Percentiles rank a stretch among this genome's conserved stretches.
Conservation (phyloP, 495 filamentous ascomycete genomes). For the Penicillium desertorum region DNA sequence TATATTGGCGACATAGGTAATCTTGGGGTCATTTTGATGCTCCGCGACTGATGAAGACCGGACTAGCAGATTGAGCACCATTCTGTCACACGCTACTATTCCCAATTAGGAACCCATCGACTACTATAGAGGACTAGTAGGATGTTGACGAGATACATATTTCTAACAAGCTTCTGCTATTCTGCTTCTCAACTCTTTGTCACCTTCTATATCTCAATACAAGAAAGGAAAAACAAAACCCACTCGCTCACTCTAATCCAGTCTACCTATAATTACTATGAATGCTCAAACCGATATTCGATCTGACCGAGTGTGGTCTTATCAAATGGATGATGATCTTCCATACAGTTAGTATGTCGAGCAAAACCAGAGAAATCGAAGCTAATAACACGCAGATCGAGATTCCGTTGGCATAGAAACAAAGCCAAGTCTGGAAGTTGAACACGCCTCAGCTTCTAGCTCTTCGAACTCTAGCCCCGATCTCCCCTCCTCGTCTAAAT, state of each 20-base stretch:
- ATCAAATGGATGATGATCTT: not conserved
- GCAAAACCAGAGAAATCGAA: not conserved
- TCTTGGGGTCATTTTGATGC: not conserved
- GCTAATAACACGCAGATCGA: not conserved
- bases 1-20: not conserved
- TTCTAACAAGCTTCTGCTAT: not conserved
- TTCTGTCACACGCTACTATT: not conserved
- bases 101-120: not conserved
- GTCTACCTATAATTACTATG: not conserved
- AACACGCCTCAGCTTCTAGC: not conserved
- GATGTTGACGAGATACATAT: not conserved
- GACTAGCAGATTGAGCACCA: not conserved
- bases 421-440: not conserved
- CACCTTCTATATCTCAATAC: not conserved
- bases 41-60: not conserved
- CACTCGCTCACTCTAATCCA: not conserved
- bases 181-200: not conserved
- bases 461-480: too few relatives aligned
- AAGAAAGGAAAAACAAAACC: not conserved
- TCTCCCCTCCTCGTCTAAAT: not conserved
- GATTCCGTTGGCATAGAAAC: not conserved
- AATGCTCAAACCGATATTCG: not conserved
- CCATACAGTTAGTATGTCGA: not conserved
- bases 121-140: not conserved
- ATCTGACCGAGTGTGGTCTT: not conserved